phyloP scores from a whole-genome alignment of 371 early-diverging fungal genomes.

The Globomyces sp. region DNA sequence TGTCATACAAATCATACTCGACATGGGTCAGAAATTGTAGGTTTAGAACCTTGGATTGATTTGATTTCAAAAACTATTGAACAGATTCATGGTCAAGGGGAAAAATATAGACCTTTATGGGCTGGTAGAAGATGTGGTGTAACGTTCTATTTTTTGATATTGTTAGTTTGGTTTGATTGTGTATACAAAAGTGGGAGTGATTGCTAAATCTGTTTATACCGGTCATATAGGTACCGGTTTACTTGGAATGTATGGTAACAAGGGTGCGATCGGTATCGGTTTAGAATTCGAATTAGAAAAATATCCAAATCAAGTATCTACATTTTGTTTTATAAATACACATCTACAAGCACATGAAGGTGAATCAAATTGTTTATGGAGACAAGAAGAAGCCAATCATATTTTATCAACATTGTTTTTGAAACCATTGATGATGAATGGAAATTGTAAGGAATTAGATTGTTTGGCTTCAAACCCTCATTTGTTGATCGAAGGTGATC shows the following conservation, averaged over 20 bases:
- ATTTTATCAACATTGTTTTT: conserved; percentile 27
- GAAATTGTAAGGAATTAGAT: not conserved
- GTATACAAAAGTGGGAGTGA: not conserved
- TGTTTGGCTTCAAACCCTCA: not conserved
- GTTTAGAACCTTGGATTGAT: conserved; percentile 24
- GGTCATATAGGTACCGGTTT: conserved; percentile 36
- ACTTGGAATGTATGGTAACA: conserved; percentile 36
- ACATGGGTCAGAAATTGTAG: conserved; percentile 13
- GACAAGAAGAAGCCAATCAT: conserved; percentile 30
- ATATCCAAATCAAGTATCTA: not conserved
- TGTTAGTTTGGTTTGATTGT: not conserved
- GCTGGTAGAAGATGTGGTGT: conserved; percentile 24
- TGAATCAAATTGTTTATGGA: conserved; percentile 21
- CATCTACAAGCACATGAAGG: conserved; percentile 37
- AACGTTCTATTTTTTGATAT: conserved; percentile 26
- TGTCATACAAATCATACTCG: not conserved
- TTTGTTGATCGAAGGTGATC: too few relatives aligned
- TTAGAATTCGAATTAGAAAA: conserved; percentile 16
- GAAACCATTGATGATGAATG: not conserved
- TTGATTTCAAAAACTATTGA: conserved; percentile 19
- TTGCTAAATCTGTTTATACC: conserved; percentile 2
- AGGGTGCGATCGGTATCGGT: conserved; percentile 12
- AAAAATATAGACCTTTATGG: conserved; percentile 20
- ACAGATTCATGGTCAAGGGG: conserved; percentile 11
- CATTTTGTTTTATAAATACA: conserved; percentile 28